phyloP scores from a whole-genome alignment of 2,329 filamentous ascomycete species.

The Aspergillus sojae region DNA sequence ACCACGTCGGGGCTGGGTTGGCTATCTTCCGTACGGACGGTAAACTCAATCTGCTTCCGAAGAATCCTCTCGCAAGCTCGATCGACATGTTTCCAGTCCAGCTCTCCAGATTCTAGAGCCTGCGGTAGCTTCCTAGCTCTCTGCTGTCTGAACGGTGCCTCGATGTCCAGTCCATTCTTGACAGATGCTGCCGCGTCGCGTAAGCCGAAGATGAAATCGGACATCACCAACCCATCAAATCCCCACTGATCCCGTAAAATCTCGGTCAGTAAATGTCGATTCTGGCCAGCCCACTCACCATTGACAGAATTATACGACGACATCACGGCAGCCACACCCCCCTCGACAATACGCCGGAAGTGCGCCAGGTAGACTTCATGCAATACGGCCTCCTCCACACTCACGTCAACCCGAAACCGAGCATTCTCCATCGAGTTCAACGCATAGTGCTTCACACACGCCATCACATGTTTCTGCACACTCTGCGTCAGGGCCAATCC shows the following conservation, averaged over 20 bases:
- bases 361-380: slow-evolving; percentile 28
- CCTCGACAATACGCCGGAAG: slow-evolving; percentile 13
- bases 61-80: slow-evolving; percentile 6
- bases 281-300: slow-evolving; percentile 16
- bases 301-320: slow-evolving; percentile 16
- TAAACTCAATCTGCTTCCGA: slow-evolving; percentile 4
- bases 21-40: not conserved
- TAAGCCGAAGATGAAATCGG: slow-evolving; percentile 17
- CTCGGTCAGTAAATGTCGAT: slow-evolving; percentile 6
- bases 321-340: slow-evolving; percentile 14
- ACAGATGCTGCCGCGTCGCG: slow-evolving; percentile 12
- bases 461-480: slow-evolving; percentile 29
- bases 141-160: slow-evolving; percentile 16
- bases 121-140: not conserved
- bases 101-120: slow-evolving; percentile 1
- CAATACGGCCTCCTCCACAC: slow-evolving; percentile 27
- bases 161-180: slow-evolving; percentile 14
- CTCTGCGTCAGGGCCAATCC: slow-evolving; percentile 26
- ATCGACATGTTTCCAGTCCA: slow-evolving; percentile 6
- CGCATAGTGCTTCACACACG: slow-evolving; percentile 34
- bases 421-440: slow-evolving; percentile 35
- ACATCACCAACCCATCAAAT: slow-evolving; percentile 15
- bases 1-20: not conserved
- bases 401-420: slow-evolving; percentile 30
- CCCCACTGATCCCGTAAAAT: slow-evolving; percentile 13